phyloP scores from a whole-genome alignment of 2,329 filamentous ascomycete species.

The Talaromyces pinophilus region DNA sequence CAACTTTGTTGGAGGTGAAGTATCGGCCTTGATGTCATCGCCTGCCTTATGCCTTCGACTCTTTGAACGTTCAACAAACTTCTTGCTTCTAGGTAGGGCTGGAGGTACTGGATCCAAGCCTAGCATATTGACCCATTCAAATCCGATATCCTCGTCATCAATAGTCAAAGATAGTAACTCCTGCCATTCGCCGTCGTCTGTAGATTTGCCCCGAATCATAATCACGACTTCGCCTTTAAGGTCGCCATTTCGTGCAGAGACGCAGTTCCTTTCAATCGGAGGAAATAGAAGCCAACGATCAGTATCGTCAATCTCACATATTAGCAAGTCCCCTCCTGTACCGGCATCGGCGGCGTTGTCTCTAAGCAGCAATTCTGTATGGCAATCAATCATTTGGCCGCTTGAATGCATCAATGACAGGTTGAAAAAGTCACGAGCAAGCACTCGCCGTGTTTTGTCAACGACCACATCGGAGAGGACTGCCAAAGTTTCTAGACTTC shows the following conservation, averaged over 20 bases:
- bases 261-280: slow-evolving; percentile 70
- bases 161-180: slow-evolving; percentile 78
- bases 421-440: slow-evolving; percentile 85
- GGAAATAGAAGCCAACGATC: slow-evolving; percentile 86
- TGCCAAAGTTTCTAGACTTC: slow-evolving; percentile 75
- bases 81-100: slow-evolving; percentile 55
- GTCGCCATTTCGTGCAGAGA: slow-evolving; percentile 80
- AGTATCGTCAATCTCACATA: slow-evolving; percentile 80
- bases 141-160: slow-evolving; percentile 72
- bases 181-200: slow-evolving; percentile 68
- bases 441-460: slow-evolving; percentile 77
- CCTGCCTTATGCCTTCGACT: slow-evolving; percentile 35
- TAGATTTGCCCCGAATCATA: slow-evolving; percentile 75
- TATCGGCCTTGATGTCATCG: slow-evolving; percentile 25
- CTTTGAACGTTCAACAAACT: slow-evolving; percentile 52
- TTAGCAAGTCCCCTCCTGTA: slow-evolving; percentile 78
- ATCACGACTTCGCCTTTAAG: slow-evolving; percentile 72
- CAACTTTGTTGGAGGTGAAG: slow-evolving; percentile 37
- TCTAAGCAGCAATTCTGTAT: slow-evolving; percentile 81
- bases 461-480: slow-evolving; percentile 70
- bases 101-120: slow-evolving; percentile 65
- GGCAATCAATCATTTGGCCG: slow-evolving; percentile 85
- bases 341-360: slow-evolving; percentile 71
- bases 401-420: slow-evolving; percentile 84
- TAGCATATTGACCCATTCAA: slow-evolving; percentile 89